Base-by-base conservation (phyloP, 805 yeast species). In the Saturnispora hagleri region DNA sequence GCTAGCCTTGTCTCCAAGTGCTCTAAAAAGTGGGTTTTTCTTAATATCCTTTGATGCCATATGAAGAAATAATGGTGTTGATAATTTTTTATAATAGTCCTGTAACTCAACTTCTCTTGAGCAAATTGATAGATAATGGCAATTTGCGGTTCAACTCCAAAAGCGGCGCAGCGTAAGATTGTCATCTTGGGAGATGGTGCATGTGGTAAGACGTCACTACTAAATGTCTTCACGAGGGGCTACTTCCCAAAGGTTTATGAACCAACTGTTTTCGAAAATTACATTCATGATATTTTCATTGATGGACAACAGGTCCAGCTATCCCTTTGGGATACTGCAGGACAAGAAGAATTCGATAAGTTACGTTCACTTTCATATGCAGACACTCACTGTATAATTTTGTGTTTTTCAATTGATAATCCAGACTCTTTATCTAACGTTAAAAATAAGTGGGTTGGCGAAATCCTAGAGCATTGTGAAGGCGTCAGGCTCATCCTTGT, bases 181-280 rank as follows among this genome's bases (percentile, higher is more conserved):
- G 98, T 90, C 61, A 90, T 90, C 55, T 74, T 91, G 27, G 98
- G 98, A 48, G 97, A 91, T 70, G 97, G 98, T 80, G 97, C 98
- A 22, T 91, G 97, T 73, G 99, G 99, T 69, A 91, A 91, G 68
- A 91, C 99, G 2, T 90, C 97, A 10, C 74, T 93, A 51, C 74
- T 91, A 63, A 93, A 91, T 66, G 97, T 93, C 57, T 93, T 91
- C 72, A 93, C 99, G 5, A 75, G 97, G 60, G 99, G 99, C 1
- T 93, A 91, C 69, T 91, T 91, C 72, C 98, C 98, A 8, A 97
- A 93, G 66, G 98, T 91, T 20, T 91, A 91, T 68, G 99, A 90
- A 65, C 99, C 99, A 26, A 91, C 99, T 0, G 97, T 91, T 38
- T 91, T 93, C 69, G 98, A 91, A 66, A 91, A 91, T 71, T 91